A percentile compares a stretch with the other conserved stretches of the same genome.
Conservation (phyloP, 164 flowering plant genomes). For the Umbellularia californica region DNA sequence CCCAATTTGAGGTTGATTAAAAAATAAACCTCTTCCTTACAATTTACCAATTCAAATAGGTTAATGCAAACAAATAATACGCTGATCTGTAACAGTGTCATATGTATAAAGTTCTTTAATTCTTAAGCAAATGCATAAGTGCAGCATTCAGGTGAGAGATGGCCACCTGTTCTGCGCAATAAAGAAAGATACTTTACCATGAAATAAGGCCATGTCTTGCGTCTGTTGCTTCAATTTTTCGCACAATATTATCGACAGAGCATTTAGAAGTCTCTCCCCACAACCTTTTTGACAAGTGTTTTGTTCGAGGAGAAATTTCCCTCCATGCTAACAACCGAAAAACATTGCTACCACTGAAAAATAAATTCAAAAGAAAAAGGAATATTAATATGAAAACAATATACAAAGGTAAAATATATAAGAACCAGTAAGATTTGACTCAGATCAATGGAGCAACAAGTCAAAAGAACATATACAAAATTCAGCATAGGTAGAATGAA, state of each 20-base stretch:
- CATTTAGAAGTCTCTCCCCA: constrained; percentile 46
- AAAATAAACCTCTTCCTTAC: not conserved
- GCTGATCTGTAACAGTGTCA: not conserved
- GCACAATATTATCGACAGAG: constrained; percentile 19
- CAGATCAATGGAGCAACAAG: not conserved
- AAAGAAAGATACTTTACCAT: constrained; percentile 43
- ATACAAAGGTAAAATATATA: not conserved
- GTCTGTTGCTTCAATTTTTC: constrained; percentile 39
- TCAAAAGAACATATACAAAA: not conserved
- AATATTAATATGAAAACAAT: not conserved
- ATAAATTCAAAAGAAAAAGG: not conserved
- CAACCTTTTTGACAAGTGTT: constrained; percentile 38
- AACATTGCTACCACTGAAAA: constrained; percentile 47
- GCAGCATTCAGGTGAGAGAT: not conserved
- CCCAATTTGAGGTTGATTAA: not conserved
- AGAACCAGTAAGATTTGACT: not conserved
- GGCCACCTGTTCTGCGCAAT: not conserved
- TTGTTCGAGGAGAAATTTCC: constrained; percentile 62
- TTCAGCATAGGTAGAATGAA: not conserved
- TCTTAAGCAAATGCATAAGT: not conserved
- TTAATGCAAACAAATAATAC: not conserved
- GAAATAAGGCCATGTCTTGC: constrained; percentile 60
- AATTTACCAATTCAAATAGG: not conserved
- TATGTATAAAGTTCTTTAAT: not conserved
- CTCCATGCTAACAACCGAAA: constrained; percentile 55